Conservation (phyloP, 2,329 filamentous ascomycete genomes). For the Thermothelomyces thermophilus region DNA sequence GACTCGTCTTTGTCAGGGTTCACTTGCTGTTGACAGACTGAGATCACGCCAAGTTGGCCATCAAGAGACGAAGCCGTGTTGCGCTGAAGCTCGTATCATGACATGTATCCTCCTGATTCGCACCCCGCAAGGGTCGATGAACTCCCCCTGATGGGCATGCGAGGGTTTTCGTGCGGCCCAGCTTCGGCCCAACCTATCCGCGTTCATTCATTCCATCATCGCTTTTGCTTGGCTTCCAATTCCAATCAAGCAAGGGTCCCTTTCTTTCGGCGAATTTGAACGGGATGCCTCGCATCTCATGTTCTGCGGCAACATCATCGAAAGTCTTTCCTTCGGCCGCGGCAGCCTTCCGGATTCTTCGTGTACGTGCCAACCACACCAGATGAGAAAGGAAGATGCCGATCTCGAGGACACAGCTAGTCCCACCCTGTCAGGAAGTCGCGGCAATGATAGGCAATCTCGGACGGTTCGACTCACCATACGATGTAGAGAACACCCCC, state of each 20-base stretch:
- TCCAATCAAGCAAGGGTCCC: conserved; percentile 1
- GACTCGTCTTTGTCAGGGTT: background rate
- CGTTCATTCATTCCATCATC: background rate
- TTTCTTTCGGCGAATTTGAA: conserved; percentile 35
- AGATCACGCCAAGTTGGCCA: too few relatives aligned
- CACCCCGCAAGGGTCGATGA: background rate
- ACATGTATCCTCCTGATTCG: background rate
- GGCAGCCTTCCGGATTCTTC: conserved; percentile 45
- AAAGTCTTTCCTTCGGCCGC: conserved; percentile 46
- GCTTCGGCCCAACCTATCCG: too few relatives aligned
- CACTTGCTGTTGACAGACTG: background rate
- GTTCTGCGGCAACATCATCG: conserved; percentile 43
- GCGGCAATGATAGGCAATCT: background rate
- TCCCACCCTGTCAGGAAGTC: background rate
- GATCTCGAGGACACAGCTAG: conserved; percentile 49
- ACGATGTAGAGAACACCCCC: conserved; percentile 55
- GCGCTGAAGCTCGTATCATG: conserved; percentile 6
- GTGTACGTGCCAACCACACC: conserved; percentile 52
- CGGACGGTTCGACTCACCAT: conserved; percentile 37
- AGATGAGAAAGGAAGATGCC: conserved; percentile 55
- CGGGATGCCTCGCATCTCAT: conserved; percentile 27
- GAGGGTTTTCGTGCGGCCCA: too few relatives aligned
- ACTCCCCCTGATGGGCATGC: too few relatives aligned
- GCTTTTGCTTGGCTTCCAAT: background rate
- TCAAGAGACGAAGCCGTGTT: background rate